Percentiles rank a stretch among this genome's conserved stretches.
These are phyloP conservation scores for Penicillium manginii DNA, from an alignment of 495 filamentous ascomycete genomes.

Conservation along the genomic window DNA sequence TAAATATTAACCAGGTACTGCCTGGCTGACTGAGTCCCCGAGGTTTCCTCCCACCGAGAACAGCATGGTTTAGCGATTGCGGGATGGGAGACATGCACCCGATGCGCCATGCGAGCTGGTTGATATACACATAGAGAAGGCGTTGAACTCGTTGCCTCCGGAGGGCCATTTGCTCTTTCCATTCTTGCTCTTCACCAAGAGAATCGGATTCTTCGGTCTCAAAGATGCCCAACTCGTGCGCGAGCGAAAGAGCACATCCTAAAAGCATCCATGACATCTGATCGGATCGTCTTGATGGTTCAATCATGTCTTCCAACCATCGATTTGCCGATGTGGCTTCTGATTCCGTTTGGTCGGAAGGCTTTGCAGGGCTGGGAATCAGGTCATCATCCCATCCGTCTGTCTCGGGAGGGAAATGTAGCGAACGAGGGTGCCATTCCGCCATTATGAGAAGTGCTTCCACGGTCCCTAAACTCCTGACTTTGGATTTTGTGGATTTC, in stretches of 20 bases:
- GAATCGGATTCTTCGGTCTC: conserved; percentile 40
- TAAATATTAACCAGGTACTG: conserved; percentile 48
- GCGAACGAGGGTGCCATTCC: conserved; percentile 59
- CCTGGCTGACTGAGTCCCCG: conserved; percentile 32
- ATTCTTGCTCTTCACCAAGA: conserved; percentile 31
- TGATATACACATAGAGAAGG: conserved; percentile 56
- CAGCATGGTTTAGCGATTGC: conserved; percentile 50
- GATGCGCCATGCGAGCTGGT: conserved; percentile 57
- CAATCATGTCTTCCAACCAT: conserved; percentile 53
- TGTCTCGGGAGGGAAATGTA: conserved; percentile 57
- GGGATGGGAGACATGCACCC: conserved; percentile 58
- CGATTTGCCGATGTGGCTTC: conserved; percentile 35
- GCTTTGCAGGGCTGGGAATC: conserved; percentile 27
- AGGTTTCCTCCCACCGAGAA: conserved; percentile 38
- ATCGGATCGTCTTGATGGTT: conserved; percentile 56
- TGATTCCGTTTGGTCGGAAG: conserved; percentile 18
- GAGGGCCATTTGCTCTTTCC: conserved; percentile 41
- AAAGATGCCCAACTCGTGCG: conserved; percentile 55
- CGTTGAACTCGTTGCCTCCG: conserved; percentile 50
- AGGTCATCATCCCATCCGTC: conserved; percentile 55
- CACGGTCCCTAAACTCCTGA: conserved; percentile 54
- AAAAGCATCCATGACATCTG: conserved; percentile 63
- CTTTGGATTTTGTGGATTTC: conserved; percentile 46
- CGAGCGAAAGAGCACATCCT: conserved; percentile 53
- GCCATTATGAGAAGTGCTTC: conserved; percentile 56